Base-by-base conservation (phyloP, 129 eudicot species). In the Flaveria linearis region DNA sequence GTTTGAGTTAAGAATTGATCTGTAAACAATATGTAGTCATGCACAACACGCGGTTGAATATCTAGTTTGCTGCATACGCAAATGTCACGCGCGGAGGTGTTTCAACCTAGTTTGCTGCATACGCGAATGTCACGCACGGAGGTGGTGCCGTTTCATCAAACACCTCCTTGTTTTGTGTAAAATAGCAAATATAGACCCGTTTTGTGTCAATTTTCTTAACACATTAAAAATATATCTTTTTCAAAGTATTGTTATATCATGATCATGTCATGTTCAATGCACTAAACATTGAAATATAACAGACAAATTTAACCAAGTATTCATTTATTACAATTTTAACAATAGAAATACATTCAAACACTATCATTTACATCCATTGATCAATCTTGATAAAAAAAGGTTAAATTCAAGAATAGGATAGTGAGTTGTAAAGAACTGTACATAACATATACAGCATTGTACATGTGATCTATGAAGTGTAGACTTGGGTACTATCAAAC, bases 371-470 rank as follows among this genome's bases (percentile, higher is more conserved):
- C 58, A n/a, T 17, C 58, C 2, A 3, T 52, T 50, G 8, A 14
- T 55, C 42, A 73, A 13, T 55, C 9, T 71, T 61, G 23, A 42
- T 57, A 8, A 14, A 16, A 53, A 23, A 67, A 49, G 47, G 28
- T 68, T 33, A 55, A 16, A 15, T 23, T 58, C 69, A 67, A 58
- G 41, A 68, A 42, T 18, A 68, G 61, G 39, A 8, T 10, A 56
- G 20, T 12, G 20, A 39, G 63, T 58, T 72, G 25, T 65, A 14
- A 39, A 43, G 22, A 55, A 39, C 15, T 76, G 77, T 81, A 74
- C 75, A 81, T 33, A 46, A 20, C 69, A 52, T 60, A 81, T 74
- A 73, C 51, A 72, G 47, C 71, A 68, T 5, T 20, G 41, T 12
- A 45, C 73, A 45, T 9, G 1, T 17, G 47, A 18, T 76, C 72